Evolutionary conservation across 164 flowering plant genomes (phyloP).

Genomic region (Annona squamosa): DNA sequence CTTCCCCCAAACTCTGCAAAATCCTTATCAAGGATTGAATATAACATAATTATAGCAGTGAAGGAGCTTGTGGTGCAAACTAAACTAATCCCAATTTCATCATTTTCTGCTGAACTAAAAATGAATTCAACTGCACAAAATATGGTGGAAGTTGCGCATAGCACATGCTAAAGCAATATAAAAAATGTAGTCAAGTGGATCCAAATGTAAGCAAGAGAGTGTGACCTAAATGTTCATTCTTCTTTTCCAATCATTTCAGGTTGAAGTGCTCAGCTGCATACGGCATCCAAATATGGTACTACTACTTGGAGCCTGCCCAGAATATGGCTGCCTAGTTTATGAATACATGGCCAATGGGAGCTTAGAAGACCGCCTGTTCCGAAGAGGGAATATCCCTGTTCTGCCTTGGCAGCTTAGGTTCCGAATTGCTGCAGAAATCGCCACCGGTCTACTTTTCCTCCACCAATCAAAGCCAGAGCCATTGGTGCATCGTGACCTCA

Average conservation of each 20-base stretch:
- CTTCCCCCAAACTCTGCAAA: too few species aligned
- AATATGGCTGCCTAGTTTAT: slow-evolving; percentile 63
- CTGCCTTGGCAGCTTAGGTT: slow-evolving; percentile 61
- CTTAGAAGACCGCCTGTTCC: slow-evolving; percentile 63
- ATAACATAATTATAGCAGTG: too few species aligned
- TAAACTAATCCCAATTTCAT: background rate
- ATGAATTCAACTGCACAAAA: background rate
- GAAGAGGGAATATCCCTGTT: slow-evolving; percentile 38
- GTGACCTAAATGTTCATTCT: background rate
- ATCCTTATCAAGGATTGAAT: too few species aligned
- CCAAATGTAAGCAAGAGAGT: background rate
- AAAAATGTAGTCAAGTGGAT: background rate
- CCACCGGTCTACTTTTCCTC: slow-evolving; percentile 61
- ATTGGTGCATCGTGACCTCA: slow-evolving; percentile 67
- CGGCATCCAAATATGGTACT: slow-evolving; percentile 82
- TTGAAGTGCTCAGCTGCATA: slow-evolving; percentile 65
- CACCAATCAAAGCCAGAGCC: slow-evolving; percentile 81
- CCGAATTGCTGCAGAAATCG: slow-evolving; percentile 61
- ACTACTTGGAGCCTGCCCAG: slow-evolving; percentile 76
- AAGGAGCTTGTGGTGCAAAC: background rate
- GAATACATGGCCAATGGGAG: slow-evolving; percentile 77
- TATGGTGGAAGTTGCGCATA: too few species aligned
- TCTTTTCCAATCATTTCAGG: slow-evolving; percentile 24
- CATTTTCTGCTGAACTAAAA: background rate
- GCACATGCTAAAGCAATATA: too few species aligned